phyloP scores from a whole-genome alignment of 1,284 basidiomycete species.

The Malassezia psittaci region DNA sequence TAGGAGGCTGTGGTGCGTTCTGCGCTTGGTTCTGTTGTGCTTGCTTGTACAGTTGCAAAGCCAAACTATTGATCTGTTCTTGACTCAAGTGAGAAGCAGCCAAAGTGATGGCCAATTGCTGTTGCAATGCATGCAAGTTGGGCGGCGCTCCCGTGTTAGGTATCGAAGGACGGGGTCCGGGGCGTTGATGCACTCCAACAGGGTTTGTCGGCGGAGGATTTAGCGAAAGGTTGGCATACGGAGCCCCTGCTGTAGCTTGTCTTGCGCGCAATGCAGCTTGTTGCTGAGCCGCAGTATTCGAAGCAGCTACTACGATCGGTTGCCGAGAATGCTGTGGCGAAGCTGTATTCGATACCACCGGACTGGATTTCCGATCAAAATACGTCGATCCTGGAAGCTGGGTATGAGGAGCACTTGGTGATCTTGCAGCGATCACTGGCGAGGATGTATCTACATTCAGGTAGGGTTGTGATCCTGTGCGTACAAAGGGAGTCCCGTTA shows the following conservation, averaged over 20 bases:
- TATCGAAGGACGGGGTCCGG: background rate
- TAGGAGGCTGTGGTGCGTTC: background rate
- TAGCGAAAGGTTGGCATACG: background rate
- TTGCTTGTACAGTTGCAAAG: constrained; percentile 36
- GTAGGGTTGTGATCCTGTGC: constrained; percentile 4
- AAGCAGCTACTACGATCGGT: background rate
- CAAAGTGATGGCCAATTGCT: constrained; percentile 31
- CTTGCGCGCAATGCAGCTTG: constrained; percentile 3
- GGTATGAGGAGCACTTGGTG: background rate
- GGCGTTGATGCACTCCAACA: background rate
- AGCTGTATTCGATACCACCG: background rate
- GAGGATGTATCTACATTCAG: constrained; percentile 1
- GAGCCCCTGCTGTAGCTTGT: background rate
- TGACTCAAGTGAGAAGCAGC: constrained; percentile 28
- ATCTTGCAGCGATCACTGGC: background rate
- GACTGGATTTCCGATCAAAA: background rate
- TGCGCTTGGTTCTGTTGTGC: constrained; percentile 21
- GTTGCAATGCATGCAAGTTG: constrained; percentile 34
- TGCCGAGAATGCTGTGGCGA: background rate
- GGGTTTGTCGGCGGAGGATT: background rate
- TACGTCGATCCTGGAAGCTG: background rate
- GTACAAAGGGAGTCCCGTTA: constrained; percentile 4
- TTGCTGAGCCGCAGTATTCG: constrained; percentile 1
- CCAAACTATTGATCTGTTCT: constrained; percentile 36
- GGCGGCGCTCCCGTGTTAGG: constrained; percentile 21